Evolutionary conservation across 2,329 filamentous ascomycete genomes (phyloP), one percentile per base, ranked within the genome.

Genomic region (Fusarium sacchari): DNA sequence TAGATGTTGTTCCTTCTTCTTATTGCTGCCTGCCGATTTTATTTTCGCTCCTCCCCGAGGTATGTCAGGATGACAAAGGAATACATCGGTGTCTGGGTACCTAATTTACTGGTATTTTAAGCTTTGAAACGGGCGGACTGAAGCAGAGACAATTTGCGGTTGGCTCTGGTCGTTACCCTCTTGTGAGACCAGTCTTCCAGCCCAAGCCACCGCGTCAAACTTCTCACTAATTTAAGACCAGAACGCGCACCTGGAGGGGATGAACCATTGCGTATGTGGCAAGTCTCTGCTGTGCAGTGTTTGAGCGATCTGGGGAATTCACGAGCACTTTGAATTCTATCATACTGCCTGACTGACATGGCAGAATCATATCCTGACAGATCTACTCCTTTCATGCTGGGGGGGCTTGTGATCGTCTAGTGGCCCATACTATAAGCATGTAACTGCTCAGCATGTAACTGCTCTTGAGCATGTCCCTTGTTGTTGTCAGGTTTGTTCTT

Each of bases 361-460:
- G 14, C 32, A 26, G 32, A 37, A 22, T 24, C n/a, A 24, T 39
- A 39, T 53, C 24, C 20, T 14, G 24, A 26, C 34, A 28, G 20
- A 28, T 59, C 56, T n/a, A n/a, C 24, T 52, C 20, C 14, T 22
- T 9, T 32, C 42, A n/a, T 32, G 30, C 34, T 39, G 20, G 64
- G 42, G 42, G 36, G 43, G 44, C 58, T 66, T 43, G 50, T 20
- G 47, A 67, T 59, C 62, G 32, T 52, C 62, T 40, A 28, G 32
- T 14, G 64, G 44, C 52, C 64, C 62, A 67, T 67, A 60, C 64
- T 67, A 67, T 67, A 67, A 67, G 70, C 49, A 49, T 67, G 44
- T 43, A 55, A 26, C 28, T 44, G 64, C 17, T 56, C 55, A 53
- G 47, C 58, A 55, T 69, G 42, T 39, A n/a, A 26, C 28, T 44